phyloP scores from a whole-genome alignment of 352 stramenopile species.

The Halophytophthora polymorphica region DNA sequence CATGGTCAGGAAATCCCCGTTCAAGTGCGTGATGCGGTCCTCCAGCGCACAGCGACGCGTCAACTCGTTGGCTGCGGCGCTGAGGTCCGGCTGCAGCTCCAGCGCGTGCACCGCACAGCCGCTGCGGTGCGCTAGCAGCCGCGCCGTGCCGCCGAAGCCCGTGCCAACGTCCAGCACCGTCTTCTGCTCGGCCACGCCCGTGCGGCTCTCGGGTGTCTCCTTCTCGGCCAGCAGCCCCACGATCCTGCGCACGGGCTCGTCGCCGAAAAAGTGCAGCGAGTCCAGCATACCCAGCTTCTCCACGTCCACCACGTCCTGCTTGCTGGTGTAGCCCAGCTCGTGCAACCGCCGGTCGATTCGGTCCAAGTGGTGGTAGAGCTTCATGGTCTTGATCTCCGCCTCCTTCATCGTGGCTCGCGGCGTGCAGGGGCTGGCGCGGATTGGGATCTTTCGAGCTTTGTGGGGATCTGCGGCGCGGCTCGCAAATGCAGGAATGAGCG shows the following conservation, averaged over 20 bases:
- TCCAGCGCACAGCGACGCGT: constrained; percentile 54
- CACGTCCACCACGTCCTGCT: constrained; percentile 30
- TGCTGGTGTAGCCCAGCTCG: constrained; percentile 21
- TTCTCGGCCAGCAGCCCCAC: constrained; percentile 29
- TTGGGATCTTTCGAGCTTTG: too few species aligned
- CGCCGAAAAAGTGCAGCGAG: constrained; percentile 63
- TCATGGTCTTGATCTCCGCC: constrained; percentile 87
- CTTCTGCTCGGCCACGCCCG: constrained; percentile 3
- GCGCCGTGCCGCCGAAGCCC: constrained; percentile 85
- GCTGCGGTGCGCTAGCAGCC: constrained; percentile 72
- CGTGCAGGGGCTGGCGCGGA: too few species aligned
- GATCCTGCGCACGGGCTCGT: constrained; percentile 54
- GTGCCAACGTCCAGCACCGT: constrained; percentile 87
- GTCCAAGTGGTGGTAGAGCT: constrained; percentile 80
- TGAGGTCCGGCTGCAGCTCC: constrained; percentile 80
- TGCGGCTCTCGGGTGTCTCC: background rate
- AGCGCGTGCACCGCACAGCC: constrained; percentile 64
- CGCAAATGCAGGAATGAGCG: too few species aligned
- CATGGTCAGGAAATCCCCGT: constrained; percentile 60
- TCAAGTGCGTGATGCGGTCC: constrained; percentile 46
- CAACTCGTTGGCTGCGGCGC: constrained; percentile 50
- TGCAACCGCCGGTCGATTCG: constrained; percentile 70
- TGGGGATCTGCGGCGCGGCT: too few species aligned
- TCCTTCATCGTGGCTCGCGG: constrained; percentile 14
- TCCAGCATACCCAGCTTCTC: constrained; percentile 53